These are phyloP conservation scores for Salvia rosmarinus DNA, from an alignment of 257 asterid genomes.

Conservation along the genomic window DNA sequence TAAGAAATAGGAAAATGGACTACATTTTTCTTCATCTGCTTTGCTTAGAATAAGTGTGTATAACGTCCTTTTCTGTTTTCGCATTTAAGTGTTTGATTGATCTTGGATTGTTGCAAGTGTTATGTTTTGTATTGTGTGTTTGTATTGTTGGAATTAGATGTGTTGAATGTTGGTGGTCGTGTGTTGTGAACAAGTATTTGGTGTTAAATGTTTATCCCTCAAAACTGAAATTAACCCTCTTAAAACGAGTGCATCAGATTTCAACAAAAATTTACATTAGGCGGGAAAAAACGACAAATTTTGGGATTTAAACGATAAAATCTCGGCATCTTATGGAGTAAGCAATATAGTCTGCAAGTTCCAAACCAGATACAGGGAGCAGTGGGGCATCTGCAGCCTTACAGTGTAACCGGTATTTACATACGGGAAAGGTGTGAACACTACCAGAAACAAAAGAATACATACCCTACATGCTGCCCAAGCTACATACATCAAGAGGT, in stretches of 20 bases:
- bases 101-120: neutral
- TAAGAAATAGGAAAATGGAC: neutral
- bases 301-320: too few species aligned
- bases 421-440: constrained; percentile 25
- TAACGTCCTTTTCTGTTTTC: neutral
- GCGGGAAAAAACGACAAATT: too few species aligned
- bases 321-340: too few species aligned
- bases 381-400: constrained; percentile 1
- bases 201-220: too few species aligned
- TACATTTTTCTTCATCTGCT: neutral
- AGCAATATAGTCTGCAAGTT: neutral
- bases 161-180: too few species aligned
- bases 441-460: constrained; percentile 20
- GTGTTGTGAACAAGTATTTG: too few species aligned
- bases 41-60: neutral
- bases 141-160: neutral
- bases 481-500: constrained; percentile 33
- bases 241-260: too few species aligned
- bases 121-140: neutral
- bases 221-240: too few species aligned
- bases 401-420: constrained; percentile 27
- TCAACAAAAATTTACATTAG: too few species aligned
- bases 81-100: neutral
- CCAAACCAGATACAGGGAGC: constrained; percentile 14
- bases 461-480: constrained; percentile 13